Conservation (phyloP, 306 rosid genomes). For the Herpetospermum pedunculosum region DNA sequence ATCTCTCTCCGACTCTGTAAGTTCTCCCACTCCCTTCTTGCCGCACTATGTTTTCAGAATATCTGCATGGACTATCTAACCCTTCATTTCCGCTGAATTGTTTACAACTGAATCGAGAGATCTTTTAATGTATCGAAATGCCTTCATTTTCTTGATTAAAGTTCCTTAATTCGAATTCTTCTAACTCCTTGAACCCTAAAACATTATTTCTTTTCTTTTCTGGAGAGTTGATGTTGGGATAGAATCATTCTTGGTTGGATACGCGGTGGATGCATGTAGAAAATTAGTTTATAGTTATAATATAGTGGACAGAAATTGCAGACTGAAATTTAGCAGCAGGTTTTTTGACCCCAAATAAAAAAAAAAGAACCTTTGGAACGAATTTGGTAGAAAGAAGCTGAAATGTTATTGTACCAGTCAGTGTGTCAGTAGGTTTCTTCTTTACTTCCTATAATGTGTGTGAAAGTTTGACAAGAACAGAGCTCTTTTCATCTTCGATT, state of each 20-base stretch:
- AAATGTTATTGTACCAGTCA: background rate
- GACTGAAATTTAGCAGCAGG: background rate
- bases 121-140: background rate
- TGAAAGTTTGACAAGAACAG: background rate
- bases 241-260: background rate
- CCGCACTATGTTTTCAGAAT: background rate
- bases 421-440: background rate
- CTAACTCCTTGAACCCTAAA: background rate
- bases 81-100: background rate
- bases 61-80: background rate
- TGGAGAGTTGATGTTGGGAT: background rate
- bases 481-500: background rate
- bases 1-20: conserved; percentile 66
- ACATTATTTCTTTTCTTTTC: background rate
- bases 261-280: background rate
- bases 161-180: background rate
- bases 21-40: conserved; percentile 9
- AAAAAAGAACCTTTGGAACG: background rate
- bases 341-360: too few relatives aligned
- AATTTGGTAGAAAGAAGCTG: background rate
- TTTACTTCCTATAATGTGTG: background rate
- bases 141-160: background rate
- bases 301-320: background rate
- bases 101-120: background rate
- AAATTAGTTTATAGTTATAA: background rate